Evolutionary conservation across 192 early-diverging fungal genomes (phyloP).

Genomic region (Backusella macrospora): DNA sequence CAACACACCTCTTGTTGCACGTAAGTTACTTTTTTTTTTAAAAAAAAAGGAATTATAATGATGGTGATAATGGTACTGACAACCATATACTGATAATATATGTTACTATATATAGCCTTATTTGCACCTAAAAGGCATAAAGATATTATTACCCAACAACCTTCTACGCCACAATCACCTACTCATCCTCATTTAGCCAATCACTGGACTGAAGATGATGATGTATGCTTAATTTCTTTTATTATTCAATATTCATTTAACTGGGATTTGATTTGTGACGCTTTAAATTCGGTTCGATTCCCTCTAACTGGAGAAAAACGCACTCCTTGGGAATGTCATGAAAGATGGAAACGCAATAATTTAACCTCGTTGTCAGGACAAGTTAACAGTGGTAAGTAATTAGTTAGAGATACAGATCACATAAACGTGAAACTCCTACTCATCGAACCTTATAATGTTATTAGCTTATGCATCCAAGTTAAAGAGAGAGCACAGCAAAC

Average conservation of each 20-base stretch:
- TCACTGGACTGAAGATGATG: slow-evolving; percentile 57
- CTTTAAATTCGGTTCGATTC: slow-evolving; percentile 54
- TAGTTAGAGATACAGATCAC: neutral
- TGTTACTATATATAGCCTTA: slow-evolving; percentile 24
- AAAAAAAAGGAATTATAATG: neutral
- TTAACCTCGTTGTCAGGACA: slow-evolving; percentile 43
- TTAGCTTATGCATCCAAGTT: slow-evolving; percentile 35
- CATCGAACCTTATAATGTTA: neutral
- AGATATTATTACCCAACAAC: slow-evolving; percentile 48
- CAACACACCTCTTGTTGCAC: slow-evolving; percentile 30
- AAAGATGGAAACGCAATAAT: slow-evolving; percentile 60
- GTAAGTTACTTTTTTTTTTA: slow-evolving; percentile 28
- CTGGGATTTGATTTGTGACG: slow-evolving; percentile 67
- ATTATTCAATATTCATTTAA: slow-evolving; percentile 63
- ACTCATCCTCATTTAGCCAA: slow-evolving; percentile 38
- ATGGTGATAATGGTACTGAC: neutral
- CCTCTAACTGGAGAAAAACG: slow-evolving; percentile 54
- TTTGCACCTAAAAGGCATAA: slow-evolving; percentile 50
- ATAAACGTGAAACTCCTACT: neutral
- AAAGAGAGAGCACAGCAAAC: slow-evolving; percentile 29
- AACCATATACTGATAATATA: neutral
- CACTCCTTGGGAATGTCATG: slow-evolving; percentile 68
- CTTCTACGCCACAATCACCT: slow-evolving; percentile 41
- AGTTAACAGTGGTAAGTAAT: slow-evolving; percentile 34
- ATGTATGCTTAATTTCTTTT: slow-evolving; percentile 55